Conservation (phyloP, 2,329 filamentous ascomycete species). For the Chaetomium strumarium region DNA sequence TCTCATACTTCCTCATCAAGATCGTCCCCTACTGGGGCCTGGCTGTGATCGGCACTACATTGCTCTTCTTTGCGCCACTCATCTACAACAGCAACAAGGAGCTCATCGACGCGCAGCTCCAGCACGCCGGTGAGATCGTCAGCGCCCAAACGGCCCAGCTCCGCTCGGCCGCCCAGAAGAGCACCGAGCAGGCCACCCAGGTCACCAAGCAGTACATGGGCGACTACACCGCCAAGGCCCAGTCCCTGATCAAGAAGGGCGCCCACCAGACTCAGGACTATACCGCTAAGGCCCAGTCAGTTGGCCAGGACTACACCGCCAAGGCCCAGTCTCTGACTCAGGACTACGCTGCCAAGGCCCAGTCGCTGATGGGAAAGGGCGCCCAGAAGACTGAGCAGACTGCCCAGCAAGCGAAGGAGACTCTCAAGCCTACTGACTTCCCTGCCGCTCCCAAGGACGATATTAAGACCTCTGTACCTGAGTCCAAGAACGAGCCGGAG, state of each 20-base stretch:
- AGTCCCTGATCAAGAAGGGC: conserved; percentile 51
- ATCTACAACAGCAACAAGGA: conserved; percentile 64
- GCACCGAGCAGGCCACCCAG: conserved; percentile 56
- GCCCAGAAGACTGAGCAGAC: conserved; percentile 23
- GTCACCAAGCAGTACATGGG: conserved; percentile 63
- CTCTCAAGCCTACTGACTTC: conserved; percentile 35
- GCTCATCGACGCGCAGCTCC: conserved; percentile 58
- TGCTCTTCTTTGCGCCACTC: conserved; percentile 57
- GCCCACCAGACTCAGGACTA: conserved; percentile 17
- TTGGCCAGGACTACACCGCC: conserved; percentile 49
- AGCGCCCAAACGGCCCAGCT: conserved; percentile 59
- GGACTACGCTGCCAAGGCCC: conserved; percentile 51
- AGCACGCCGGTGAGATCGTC: conserved; percentile 51
- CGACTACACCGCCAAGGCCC: conserved; percentile 63
- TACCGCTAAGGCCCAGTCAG: too few species aligned
- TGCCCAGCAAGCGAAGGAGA: conserved; percentile 21
- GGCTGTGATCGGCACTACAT: conserved; percentile 52
- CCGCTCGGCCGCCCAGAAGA: conserved; percentile 55
- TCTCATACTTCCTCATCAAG: conserved; percentile 65
- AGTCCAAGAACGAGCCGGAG: neutral
- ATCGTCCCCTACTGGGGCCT: conserved; percentile 66
- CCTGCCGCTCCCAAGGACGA: conserved; percentile 3
- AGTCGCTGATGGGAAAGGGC: conserved; percentile 51
- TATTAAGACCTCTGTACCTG: neutral
- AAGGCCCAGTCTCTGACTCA: conserved; percentile 55